These are phyloP conservation scores for Takashimella tepidaria DNA, from an alignment of 1,284 basidiomycete species.

Conservation along the genomic window DNA sequence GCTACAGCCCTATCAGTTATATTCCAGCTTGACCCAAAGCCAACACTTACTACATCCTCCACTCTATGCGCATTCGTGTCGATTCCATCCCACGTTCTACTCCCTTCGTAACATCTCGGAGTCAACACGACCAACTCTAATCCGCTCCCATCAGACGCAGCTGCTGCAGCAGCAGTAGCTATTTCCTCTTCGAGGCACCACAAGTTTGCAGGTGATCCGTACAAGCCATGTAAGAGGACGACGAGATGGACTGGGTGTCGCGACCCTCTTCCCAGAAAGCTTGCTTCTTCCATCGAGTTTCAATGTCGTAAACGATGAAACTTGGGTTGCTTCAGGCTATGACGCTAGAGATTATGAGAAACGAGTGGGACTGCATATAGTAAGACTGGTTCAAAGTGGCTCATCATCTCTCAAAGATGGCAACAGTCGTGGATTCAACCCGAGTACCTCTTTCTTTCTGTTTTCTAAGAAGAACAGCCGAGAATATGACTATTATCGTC, in stretches of 20 bases:
- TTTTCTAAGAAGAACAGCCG: no score
- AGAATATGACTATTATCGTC: no score
- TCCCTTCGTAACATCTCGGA: slow-evolving; percentile 26
- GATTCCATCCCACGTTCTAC: slow-evolving; percentile 46
- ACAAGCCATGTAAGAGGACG: slow-evolving; percentile 46
- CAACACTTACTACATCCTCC: slow-evolving; percentile 25
- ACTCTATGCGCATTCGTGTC: slow-evolving; percentile 43
- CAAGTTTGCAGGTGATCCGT: slow-evolving; percentile 38
- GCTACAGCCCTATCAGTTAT: slow-evolving; percentile 10
- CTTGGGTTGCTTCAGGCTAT: not conserved
- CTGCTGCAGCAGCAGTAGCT: not conserved
- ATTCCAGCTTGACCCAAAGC: no score
- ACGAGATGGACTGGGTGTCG: slow-evolving; percentile 40
- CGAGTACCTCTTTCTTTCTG: no score
- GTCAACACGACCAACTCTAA: slow-evolving; percentile 25
- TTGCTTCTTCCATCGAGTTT: no score
- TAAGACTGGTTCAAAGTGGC: no score
- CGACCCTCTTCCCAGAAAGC: no score
- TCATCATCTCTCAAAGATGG: no score
- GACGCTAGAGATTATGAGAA: not conserved
- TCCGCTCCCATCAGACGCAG: not conserved
- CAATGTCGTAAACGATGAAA: not conserved
- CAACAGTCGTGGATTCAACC: no score
- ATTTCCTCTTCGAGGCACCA: slow-evolving; percentile 34
- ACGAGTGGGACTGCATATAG: no score